Base-by-base conservation (phyloP, 2,329 filamentous ascomycete genomes). In the Neurospora crassa region DNA sequence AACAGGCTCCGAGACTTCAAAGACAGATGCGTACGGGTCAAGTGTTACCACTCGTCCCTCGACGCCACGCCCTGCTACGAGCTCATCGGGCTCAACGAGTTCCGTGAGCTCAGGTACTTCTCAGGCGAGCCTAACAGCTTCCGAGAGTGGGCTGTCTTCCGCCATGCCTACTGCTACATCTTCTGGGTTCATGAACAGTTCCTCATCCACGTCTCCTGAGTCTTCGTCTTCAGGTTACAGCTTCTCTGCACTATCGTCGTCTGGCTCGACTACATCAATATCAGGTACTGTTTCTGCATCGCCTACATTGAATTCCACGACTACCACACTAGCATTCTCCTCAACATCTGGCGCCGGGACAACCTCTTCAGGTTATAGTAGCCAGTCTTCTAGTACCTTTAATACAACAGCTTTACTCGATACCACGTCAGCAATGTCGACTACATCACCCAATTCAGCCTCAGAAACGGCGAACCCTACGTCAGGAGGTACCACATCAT, bases 11-110 rank as follows among this genome's bases (percentile, higher is more conserved):
- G 67, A 40, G 6, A 72, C 72, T 47, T 73, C 72, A 40, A 40
- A 71, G 40, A 71, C 71, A 18, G 70, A 68, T 5, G 73, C 70
- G 10, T 68, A 71, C 20, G 70, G 70, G 40, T 71, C 69, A 63
- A 73, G 70, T 40, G 69, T 59, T 29, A 70, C 41, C 16, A 72
- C 67, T 20, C 24, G n/a, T 18, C 43, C 71, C 42, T 53, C 42
- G 5, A 47, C 68, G 68, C 18, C 71, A 68, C 29, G 69, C 72
- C 20, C 69, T 70, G 3, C 41, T 16, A 68, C 67, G 12, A 68
- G 34, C 40, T 40, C 71, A 12, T 70, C 70, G 7, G 59, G 42
- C 24, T 45, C 69, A 18, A 70, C 70, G n/a, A 43, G 59, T 59
- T 14, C 47, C 29, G 20, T 29, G 20, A 42, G 5, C 37, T 68